phyloP scores from a whole-genome alignment of 2,329 filamentous ascomycete genomes.

The Trichoderma gracile region DNA sequence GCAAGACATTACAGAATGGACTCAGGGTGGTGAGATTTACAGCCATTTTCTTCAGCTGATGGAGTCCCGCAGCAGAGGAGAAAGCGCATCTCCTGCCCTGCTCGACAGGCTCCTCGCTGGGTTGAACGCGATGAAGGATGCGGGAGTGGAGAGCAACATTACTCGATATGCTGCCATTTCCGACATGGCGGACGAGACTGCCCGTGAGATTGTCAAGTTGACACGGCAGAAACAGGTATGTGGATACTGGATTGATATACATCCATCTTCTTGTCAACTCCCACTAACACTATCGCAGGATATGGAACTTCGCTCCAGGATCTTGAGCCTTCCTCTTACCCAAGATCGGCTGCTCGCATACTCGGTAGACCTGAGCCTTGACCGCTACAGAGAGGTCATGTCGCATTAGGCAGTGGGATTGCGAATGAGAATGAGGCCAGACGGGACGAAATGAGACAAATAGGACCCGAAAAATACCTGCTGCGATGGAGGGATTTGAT shows the following conservation, averaged over 20 bases:
- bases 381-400: conserved; percentile 68
- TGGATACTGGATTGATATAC: conserved; percentile 20
- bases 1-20: conserved; percentile 69
- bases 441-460: not conserved
- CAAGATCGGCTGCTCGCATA: conserved; percentile 72
- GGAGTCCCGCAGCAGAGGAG: conserved; percentile 45
- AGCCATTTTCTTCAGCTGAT: conserved; percentile 58
- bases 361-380: conserved; percentile 67
- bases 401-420: conserved; percentile 38
- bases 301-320: conserved; percentile 42
- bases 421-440: not conserved
- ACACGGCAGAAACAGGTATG: conserved; percentile 59
- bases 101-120: conserved; percentile 60
- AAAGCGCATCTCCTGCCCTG: conserved; percentile 46
- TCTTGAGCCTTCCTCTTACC: conserved; percentile 66
- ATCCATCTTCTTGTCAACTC: not conserved
- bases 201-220: conserved; percentile 60
- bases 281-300: conserved; percentile 33
- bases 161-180: conserved; percentile 67
- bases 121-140: conserved; percentile 56
- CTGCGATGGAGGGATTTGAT: conserved; percentile 12
- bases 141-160: conserved; percentile 50
- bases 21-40: conserved; percentile 78
- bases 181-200: conserved; percentile 77
- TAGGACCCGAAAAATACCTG: conserved; percentile 1